Evolutionary conservation across 805 yeast species (phyloP).

Genomic region (Wickerhamiella allomyrinae): DNA sequence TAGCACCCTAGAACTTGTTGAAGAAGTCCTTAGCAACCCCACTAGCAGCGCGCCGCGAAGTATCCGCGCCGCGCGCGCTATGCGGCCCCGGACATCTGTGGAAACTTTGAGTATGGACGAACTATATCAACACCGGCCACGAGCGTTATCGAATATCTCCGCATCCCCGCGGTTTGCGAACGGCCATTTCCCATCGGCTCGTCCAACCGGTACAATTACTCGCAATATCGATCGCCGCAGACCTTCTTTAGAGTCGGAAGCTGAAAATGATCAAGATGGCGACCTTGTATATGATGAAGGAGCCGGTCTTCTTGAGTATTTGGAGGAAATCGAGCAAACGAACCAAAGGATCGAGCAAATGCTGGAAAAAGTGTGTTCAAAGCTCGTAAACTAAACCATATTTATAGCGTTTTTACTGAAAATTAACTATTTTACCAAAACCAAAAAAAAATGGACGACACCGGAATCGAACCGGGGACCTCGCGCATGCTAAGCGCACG

Average conservation of each 20-base stretch:
- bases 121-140: background rate
- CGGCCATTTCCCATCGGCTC: background rate
- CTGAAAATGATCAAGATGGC: constrained; percentile 2
- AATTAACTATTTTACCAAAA: background rate
- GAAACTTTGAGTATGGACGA: background rate
- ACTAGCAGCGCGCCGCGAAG: background rate
- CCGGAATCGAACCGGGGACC: constrained; percentile 17
- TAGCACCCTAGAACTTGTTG: constrained; percentile 7
- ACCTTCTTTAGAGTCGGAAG: background rate
- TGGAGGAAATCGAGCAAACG: constrained; percentile 5
- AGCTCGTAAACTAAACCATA: background rate
- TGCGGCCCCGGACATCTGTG: background rate
- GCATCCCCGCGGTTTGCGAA: background rate
- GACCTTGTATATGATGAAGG: background rate
- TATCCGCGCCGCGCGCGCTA: background rate
- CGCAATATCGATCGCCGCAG: background rate
- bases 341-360: constrained; percentile 5
- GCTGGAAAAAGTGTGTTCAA: constrained; percentile 2
- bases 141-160: background rate
- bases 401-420: background rate
- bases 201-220: background rate
- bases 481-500: constrained; percentile 17
- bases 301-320: background rate
- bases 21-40: constrained; percentile 5
- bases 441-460: constrained; percentile 14